Conservation (phyloP, 1,284 basidiomycete genomes). For the Dichomitus squalens region DNA sequence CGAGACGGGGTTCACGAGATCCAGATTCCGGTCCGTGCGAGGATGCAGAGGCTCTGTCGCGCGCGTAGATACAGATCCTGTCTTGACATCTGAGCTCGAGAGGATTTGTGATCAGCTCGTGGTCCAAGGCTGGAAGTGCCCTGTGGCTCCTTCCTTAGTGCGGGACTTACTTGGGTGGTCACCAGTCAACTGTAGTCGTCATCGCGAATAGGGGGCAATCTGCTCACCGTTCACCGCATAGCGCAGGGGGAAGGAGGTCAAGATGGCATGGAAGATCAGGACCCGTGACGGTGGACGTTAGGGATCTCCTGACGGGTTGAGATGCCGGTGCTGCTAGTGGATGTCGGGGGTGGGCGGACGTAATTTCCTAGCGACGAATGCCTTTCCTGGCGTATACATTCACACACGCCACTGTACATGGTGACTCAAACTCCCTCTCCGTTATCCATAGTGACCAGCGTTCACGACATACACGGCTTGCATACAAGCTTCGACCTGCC, state of each 20-base stretch:
- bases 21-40: too few relatives aligned
- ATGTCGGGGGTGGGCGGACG: not conserved
- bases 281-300: not conserved
- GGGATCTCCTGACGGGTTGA: not conserved
- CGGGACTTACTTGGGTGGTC: not conserved
- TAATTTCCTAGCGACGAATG: not conserved
- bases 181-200: not conserved
- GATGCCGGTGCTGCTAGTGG: not conserved
- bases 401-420: not conserved
- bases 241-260: not conserved
- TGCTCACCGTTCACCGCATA: not conserved
- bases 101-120: not conserved
- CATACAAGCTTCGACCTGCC: not conserved
- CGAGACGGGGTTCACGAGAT: not conserved
- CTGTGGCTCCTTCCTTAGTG: not conserved
- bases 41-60: too few relatives aligned
- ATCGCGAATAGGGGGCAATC: not conserved
- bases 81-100: too few relatives aligned
- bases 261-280: not conserved
- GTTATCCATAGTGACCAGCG: not conserved
- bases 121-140: not conserved
- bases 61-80: too few relatives aligned
- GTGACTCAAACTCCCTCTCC: not conserved
- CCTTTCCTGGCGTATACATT: constrained; percentile 1
- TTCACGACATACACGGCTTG: constrained; percentile 15